These are phyloP conservation scores for Lippia alba DNA, from an alignment of 305 asterid species.

Conservation along the genomic window DNA sequence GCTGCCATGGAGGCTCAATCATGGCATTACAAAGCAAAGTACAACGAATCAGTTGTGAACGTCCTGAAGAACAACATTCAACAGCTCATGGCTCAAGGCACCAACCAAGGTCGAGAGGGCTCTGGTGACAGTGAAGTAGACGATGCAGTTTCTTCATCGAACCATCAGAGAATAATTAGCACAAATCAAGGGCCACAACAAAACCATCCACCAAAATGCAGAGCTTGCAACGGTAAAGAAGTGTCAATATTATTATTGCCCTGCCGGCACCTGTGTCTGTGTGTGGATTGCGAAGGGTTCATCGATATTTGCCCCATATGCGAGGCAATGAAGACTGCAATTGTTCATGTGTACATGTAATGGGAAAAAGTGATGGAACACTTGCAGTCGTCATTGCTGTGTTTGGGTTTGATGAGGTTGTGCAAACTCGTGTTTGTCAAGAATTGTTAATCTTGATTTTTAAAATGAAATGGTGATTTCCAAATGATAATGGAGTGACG, in stretches of 20 bases:
- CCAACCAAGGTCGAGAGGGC: constrained; percentile 59
- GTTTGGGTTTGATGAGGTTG: constrained; percentile 15
- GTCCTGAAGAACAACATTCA: constrained; percentile 65
- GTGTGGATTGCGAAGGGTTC: constrained; percentile 62
- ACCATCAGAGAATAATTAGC: constrained; percentile 32
- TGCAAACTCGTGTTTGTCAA: constrained; percentile 26
- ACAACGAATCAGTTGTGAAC: constrained; percentile 68
- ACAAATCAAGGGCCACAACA: constrained; percentile 22
- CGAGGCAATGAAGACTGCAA: constrained; percentile 68
- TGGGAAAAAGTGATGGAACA: constrained; percentile 35
- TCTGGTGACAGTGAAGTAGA: constrained; percentile 73
- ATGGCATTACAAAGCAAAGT: constrained; percentile 76
- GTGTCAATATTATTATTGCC: constrained; percentile 62
- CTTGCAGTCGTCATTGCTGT: constrained; percentile 45
- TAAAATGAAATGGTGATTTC: constrained; percentile 1
- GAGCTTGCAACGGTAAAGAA: constrained; percentile 50
- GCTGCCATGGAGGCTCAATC: constrained; percentile 71
- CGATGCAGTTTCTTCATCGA: constrained; percentile 61
- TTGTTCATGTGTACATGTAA: constrained; percentile 68
- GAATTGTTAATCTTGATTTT: constrained; percentile 30
- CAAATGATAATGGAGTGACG: constrained; percentile 5
- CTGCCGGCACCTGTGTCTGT: constrained; percentile 73
- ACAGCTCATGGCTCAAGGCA: constrained; percentile 63
- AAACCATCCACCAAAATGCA: constrained; percentile 45
- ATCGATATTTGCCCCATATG: constrained; percentile 68